These are phyloP conservation scores for Penicillium bialowiezense DNA, from an alignment of 495 filamentous ascomycete genomes.

Conservation along the genomic window DNA sequence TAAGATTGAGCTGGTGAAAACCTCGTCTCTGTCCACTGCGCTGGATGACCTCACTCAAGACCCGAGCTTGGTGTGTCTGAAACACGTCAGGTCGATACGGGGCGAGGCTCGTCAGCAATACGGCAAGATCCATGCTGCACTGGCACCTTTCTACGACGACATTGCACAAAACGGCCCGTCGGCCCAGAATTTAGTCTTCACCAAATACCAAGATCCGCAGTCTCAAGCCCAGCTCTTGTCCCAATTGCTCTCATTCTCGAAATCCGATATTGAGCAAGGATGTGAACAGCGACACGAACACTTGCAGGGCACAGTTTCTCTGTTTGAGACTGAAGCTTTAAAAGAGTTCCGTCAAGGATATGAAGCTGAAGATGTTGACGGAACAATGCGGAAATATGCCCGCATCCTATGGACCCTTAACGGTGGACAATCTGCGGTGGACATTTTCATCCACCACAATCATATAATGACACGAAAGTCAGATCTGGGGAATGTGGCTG, in stretches of 20 bases:
- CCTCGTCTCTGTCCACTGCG: conserved; percentile 12
- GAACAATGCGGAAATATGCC: conserved; percentile 83
- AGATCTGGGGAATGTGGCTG: conserved; percentile 71
- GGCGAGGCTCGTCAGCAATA: conserved; percentile 88
- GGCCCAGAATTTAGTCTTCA: conserved; percentile 78
- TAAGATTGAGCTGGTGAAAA: conserved; percentile 51
- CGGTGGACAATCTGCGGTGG: conserved; percentile 72
- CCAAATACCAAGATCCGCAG: conserved; percentile 80
- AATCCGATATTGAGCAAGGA: conserved; percentile 74
- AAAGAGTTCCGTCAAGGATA: conserved; percentile 90
- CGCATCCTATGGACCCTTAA: conserved; percentile 80
- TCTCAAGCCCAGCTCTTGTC: conserved; percentile 84
- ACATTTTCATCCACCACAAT: conserved; percentile 85
- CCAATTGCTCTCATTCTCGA: conserved; percentile 73
- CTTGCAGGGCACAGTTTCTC: conserved; percentile 67
- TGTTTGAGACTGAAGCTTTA: conserved; percentile 88
- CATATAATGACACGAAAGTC: conserved; percentile 72
- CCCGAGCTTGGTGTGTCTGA: conserved; percentile 62
- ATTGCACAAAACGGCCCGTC: conserved; percentile 69
- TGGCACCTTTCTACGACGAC: conserved; percentile 86
- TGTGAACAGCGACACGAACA: conserved; percentile 67
- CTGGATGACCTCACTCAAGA: conserved; percentile 25
- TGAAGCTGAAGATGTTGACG: conserved; percentile 85
- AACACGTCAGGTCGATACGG: conserved; percentile 69
- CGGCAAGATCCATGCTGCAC: conserved; percentile 81